phyloP scores from a whole-genome alignment of 495 filamentous ascomycete genomes.

The Lophium mytilinum region DNA sequence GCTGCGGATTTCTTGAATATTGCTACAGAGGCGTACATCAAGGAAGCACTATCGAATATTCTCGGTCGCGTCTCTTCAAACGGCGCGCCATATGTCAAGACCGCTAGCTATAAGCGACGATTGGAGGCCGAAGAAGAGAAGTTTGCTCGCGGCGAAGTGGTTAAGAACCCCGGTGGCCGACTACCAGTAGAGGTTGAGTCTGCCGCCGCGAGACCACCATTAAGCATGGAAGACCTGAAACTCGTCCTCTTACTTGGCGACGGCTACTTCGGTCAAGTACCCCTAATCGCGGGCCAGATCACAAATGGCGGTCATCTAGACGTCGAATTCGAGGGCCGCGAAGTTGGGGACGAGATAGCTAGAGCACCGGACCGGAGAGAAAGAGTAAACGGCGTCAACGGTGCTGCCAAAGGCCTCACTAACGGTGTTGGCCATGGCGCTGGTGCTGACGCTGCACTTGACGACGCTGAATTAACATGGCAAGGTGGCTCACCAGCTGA shows the following conservation, averaged over 20 bases:
- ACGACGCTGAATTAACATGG: constrained; percentile 51
- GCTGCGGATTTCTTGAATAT: constrained; percentile 82
- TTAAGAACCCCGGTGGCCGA: constrained; percentile 60
- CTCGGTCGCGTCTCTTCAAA: constrained; percentile 74
- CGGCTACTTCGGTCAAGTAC: constrained; percentile 67
- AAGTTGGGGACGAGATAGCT: constrained; percentile 37
- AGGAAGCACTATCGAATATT: constrained; percentile 72
- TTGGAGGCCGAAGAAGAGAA: constrained; percentile 65
- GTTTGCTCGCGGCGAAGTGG: constrained; percentile 56
- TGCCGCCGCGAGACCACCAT: constrained; percentile 52
- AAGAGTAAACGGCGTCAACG: not conserved
- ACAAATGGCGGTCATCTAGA: constrained; percentile 60
- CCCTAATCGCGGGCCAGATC: constrained; percentile 61
- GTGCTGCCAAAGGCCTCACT: not conserved
- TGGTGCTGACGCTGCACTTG: constrained; percentile 46
- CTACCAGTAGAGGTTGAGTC: constrained; percentile 68
- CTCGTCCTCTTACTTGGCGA: constrained; percentile 67
- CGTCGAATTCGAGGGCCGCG: constrained; percentile 58
- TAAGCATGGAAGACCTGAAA: constrained; percentile 73
- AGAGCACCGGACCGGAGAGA: constrained; percentile 3
- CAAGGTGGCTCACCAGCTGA: constrained; percentile 59
- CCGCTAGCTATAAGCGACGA: constrained; percentile 64
- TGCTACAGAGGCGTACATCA: constrained; percentile 86
- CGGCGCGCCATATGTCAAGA: constrained; percentile 71
- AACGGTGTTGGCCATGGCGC: constrained; percentile 18